A percentile compares a stretch with the other conserved stretches of the same genome.
These are phyloP conservation scores for Pseudovirgaria hyperparasitica DNA, from an alignment of 2,329 filamentous ascomycete genomes.

Conservation along the genomic window DNA sequence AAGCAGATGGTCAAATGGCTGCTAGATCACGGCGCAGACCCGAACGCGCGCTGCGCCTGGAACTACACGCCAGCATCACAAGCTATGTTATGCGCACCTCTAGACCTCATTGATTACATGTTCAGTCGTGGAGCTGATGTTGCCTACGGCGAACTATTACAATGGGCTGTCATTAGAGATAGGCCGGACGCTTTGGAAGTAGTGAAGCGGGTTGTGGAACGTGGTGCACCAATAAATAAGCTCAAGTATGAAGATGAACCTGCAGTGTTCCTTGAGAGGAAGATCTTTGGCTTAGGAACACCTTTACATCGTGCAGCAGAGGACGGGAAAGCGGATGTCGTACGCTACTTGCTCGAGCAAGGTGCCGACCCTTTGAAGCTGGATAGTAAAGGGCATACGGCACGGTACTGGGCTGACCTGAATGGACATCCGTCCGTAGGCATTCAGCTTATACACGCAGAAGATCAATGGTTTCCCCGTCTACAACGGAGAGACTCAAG, in stretches of 20 bases:
- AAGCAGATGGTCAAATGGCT: constrained; percentile 1
- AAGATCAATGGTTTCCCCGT: too few relatives aligned
- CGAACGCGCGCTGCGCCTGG: constrained; percentile 1
- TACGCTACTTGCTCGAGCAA: constrained; percentile 1
- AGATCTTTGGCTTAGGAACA: constrained; percentile 1
- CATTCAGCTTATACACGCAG: too few relatives aligned
- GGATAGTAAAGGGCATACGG: constrained; percentile 1
- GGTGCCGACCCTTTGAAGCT: constrained; percentile 1
- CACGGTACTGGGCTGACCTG: constrained; percentile 1
- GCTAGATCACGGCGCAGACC: neutral
- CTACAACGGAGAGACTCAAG: too few relatives aligned
- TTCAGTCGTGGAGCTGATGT: constrained; percentile 1
- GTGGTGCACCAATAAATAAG: constrained; percentile 2
- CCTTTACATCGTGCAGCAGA: constrained; percentile 1
- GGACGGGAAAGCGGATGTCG: neutral
- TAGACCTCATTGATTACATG: constrained; percentile 2
- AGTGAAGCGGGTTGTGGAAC: constrained; percentile 1
- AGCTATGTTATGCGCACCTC: constrained; percentile 1
- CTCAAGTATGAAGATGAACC: constrained; percentile 1
- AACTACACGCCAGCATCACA: neutral
- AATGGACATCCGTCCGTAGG: neutral
- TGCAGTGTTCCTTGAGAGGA: neutral
- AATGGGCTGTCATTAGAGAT: constrained; percentile 1
- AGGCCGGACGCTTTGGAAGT: constrained; percentile 1
- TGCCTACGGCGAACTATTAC: constrained; percentile 1